Percentiles rank a stretch among this genome's conserved stretches.
These are phyloP conservation scores for Acacia melanoxylon DNA, from an alignment of 306 rosid genomes.

Conservation along the genomic window DNA sequence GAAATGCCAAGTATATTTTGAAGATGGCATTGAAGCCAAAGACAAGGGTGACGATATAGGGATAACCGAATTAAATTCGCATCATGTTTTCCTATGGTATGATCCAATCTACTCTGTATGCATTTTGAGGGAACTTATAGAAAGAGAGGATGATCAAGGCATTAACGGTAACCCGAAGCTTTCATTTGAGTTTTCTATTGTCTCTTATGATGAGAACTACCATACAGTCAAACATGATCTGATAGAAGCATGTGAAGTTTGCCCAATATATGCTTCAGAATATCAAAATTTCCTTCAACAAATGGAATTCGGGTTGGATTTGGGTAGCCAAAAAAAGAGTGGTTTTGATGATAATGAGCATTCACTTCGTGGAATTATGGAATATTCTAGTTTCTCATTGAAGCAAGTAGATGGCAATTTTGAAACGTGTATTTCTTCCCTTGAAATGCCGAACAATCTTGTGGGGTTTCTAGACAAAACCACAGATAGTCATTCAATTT, in stretches of 20 bases:
- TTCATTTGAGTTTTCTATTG: constrained; percentile 21
- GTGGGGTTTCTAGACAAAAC: not conserved
- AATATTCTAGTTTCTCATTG: not conserved
- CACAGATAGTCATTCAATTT: not conserved
- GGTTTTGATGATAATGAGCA: not conserved
- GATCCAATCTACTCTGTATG: not conserved
- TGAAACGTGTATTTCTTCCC: not conserved
- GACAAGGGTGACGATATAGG: not conserved
- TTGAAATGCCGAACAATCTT: not conserved
- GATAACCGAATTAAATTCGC: not conserved
- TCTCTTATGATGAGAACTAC: not conserved
- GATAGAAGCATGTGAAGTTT: constrained; percentile 1
- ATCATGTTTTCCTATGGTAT: constrained; percentile 31
- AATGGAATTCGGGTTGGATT: not conserved
- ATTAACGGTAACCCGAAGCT: not conserved
- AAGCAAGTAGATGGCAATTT: not conserved
- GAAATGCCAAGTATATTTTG: not conserved
- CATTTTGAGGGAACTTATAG: not conserved
- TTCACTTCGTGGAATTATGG: not conserved
- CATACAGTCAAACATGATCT: not conserved
- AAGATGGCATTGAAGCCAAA: not conserved
- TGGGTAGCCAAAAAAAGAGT: not conserved
- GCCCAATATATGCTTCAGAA: constrained; percentile 9
- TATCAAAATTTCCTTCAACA: not conserved
- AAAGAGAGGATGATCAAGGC: not conserved